Evolutionary conservation across 768 basidiomycete species (phyloP).

Genomic region (Postia placenta): DNA sequence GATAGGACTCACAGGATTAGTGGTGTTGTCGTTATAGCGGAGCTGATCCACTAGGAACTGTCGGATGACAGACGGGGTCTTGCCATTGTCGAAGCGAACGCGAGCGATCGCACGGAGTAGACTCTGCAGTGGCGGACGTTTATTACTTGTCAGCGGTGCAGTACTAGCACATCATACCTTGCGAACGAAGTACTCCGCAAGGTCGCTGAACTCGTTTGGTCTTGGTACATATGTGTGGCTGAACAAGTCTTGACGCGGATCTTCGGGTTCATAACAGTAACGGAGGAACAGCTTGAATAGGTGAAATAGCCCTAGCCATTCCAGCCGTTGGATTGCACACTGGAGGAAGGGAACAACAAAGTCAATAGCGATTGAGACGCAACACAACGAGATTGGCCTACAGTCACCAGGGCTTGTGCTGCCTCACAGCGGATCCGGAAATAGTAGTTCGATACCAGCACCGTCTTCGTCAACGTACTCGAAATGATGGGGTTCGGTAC

Average conservation of each 20-base stretch:
- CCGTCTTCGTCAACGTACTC: slow-evolving; percentile 87
- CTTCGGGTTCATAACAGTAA: slow-evolving; percentile 86
- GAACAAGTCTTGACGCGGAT: slow-evolving; percentile 77
- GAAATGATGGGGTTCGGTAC: slow-evolving; percentile 83
- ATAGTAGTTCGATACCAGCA: slow-evolving; percentile 93
- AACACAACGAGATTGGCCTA: slow-evolving; percentile 31
- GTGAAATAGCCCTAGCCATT: slow-evolving; percentile 91
- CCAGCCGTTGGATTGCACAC: slow-evolving; percentile 80
- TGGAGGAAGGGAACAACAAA: slow-evolving; percentile 25
- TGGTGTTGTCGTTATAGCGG: slow-evolving; percentile 93
- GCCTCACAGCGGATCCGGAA: slow-evolving; percentile 96
- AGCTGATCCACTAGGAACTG: slow-evolving; percentile 88
- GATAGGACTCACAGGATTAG: slow-evolving; percentile 61
- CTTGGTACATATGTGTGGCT: slow-evolving; percentile 87
- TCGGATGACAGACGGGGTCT: slow-evolving; percentile 79
- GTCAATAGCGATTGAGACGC: not conserved
- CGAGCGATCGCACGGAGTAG: slow-evolving; percentile 79
- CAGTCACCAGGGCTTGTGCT: slow-evolving; percentile 73
- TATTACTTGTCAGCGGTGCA: not conserved
- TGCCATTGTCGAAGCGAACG: slow-evolving; percentile 82
- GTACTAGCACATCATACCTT: slow-evolving; percentile 49
- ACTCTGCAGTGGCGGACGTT: slow-evolving; percentile 37
- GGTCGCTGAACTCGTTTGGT: slow-evolving; percentile 89
- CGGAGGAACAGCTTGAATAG: slow-evolving; percentile 92
- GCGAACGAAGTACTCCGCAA: slow-evolving; percentile 90